Evolutionary conservation across 2,329 filamentous ascomycete genomes (phyloP).

Genomic region (Trichophyton schoenleinii): DNA sequence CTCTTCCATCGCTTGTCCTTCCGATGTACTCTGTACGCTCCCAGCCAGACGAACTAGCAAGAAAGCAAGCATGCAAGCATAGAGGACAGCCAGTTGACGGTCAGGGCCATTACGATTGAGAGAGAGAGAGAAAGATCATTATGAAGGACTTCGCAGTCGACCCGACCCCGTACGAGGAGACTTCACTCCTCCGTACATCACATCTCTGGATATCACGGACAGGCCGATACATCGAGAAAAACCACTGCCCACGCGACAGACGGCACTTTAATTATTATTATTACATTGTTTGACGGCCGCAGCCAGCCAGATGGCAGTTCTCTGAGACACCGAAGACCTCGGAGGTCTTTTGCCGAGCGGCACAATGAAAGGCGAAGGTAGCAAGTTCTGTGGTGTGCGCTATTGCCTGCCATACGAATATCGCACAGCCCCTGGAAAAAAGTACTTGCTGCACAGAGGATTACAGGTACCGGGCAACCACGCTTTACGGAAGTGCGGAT

Average conservation of each 20-base stretch:
- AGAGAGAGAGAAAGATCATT: too few species aligned
- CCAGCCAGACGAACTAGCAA: background rate
- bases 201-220: background rate
- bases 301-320: background rate
- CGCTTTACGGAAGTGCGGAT: background rate
- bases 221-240: background rate
- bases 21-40: background rate
- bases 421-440: background rate
- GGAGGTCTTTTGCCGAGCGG: background rate
- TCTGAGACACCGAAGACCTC: background rate
- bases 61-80: too few species aligned
- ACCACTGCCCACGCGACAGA: too few species aligned
- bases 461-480: background rate
- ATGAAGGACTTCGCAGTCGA: too few species aligned
- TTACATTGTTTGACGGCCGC: background rate
- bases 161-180: too few species aligned
- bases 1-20: too few species aligned
- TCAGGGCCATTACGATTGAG: too few species aligned
- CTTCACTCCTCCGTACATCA: too few species aligned
- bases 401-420: background rate
- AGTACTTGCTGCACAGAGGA: background rate
- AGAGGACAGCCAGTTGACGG: background rate
- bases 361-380: background rate
- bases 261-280: background rate
- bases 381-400: background rate